Conservation (phyloP, 352 stramenopile genomes). For the Pythium myriotylum region DNA sequence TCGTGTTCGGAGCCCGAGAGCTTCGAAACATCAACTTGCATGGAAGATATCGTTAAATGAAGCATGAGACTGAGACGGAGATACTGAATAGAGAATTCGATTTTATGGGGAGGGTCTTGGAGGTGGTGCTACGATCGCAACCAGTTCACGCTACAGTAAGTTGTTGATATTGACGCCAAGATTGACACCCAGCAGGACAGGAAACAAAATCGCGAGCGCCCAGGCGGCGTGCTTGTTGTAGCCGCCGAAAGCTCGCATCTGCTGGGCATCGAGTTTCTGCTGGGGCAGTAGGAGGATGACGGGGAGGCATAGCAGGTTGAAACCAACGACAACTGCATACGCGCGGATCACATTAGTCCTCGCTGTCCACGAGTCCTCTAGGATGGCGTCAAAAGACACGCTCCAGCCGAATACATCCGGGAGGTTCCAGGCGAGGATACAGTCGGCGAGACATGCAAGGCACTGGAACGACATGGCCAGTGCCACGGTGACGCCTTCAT, state of each 20-base stretch:
- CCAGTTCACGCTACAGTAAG: neutral
- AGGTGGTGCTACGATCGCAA: no score
- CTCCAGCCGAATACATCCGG: conserved; percentile 11
- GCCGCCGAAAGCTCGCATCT: conserved; percentile 45
- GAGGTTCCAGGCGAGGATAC: conserved; percentile 32
- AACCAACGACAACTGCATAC: neutral
- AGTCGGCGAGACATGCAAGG: conserved; percentile 30
- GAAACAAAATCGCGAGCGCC: conserved; percentile 33
- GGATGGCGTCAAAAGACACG: conserved; percentile 1
- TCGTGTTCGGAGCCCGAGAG: no score
- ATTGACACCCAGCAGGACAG: conserved; percentile 6
- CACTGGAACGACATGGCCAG: conserved; percentile 52
- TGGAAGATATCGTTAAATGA: no score
- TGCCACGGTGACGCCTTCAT: conserved; percentile 54
- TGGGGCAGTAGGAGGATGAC: conserved; percentile 32
- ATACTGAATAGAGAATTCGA: no score
- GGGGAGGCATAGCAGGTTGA: conserved; percentile 14
- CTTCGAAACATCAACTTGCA: no score
- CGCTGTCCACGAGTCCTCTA: neutral
- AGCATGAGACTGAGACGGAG: no score
- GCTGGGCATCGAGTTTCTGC: conserved; percentile 54
- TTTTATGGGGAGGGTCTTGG: no score
- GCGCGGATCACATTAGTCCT: no score
- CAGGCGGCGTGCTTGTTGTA: conserved; percentile 44
- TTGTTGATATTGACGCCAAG: neutral